Evolutionary conservation across 805 yeast species (phyloP).

Genomic region (Alloascoidea hylecoeti): DNA sequence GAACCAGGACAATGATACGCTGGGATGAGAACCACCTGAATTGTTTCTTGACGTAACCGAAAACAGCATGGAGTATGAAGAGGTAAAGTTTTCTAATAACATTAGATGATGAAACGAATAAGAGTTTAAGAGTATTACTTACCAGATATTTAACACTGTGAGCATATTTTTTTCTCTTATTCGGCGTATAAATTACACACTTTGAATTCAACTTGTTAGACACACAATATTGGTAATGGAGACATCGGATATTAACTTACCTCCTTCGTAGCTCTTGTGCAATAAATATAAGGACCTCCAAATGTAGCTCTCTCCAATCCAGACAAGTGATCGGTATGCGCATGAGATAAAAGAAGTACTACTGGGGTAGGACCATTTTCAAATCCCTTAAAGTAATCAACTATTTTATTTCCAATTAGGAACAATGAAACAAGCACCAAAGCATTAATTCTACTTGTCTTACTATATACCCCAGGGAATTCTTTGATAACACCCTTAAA

Average conservation of each 20-base stretch:
- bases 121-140: slow-evolving; percentile 10
- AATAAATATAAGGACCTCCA: slow-evolving; percentile 27
- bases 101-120: slow-evolving; percentile 7
- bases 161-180: slow-evolving; percentile 4
- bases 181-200: slow-evolving; percentile 3
- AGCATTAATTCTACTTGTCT: slow-evolving; percentile 16
- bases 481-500: slow-evolving; percentile 31
- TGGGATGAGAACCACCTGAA: slow-evolving; percentile 27
- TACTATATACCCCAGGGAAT: slow-evolving; percentile 31
- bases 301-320: slow-evolving; percentile 27
- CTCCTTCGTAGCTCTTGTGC: slow-evolving; percentile 27
- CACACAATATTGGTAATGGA: background rate
- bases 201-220: slow-evolving; percentile 2
- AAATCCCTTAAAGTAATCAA: slow-evolving; percentile 16
- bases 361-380: slow-evolving; percentile 10
- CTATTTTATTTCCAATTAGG: slow-evolving; percentile 6
- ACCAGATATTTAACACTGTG: slow-evolving; percentile 10
- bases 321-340: slow-evolving; percentile 37
- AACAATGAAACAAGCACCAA: slow-evolving; percentile 11
- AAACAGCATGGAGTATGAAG: slow-evolving; percentile 11
- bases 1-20: slow-evolving; percentile 52
- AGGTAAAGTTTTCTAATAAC: slow-evolving; percentile 5
- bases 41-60: slow-evolving; percentile 6
- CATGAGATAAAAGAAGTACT: slow-evolving; percentile 30
- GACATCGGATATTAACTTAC: background rate